phyloP scores from a whole-genome alignment of 352 stramenopile genomes.

The Pythium brassicae region DNA sequence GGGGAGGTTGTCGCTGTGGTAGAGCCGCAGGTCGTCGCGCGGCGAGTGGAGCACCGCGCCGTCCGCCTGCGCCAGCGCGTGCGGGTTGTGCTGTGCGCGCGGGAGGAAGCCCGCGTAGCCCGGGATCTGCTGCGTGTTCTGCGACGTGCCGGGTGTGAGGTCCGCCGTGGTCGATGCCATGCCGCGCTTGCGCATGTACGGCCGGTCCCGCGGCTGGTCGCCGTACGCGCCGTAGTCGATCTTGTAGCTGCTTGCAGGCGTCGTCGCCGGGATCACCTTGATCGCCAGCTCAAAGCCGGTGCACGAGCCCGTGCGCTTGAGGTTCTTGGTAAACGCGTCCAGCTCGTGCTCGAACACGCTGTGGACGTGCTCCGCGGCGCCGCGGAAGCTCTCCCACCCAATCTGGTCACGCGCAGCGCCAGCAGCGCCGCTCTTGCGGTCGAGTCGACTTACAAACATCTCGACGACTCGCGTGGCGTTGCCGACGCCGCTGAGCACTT shows the following conservation, averaged over 20 bases:
- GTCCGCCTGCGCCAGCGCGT: constrained; percentile 53
- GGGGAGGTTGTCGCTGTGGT: constrained; percentile 77
- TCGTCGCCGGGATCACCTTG: constrained; percentile 54
- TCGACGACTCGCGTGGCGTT: constrained; percentile 23
- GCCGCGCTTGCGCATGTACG: constrained; percentile 68
- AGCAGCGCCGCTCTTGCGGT: constrained; percentile 23
- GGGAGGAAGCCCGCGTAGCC: constrained; percentile 77
- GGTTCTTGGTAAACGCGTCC: constrained; percentile 11
- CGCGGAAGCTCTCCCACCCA: constrained; percentile 43
- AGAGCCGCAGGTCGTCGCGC: constrained; percentile 55
- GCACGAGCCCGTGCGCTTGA: constrained; percentile 16
- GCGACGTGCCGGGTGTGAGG: constrained; percentile 58
- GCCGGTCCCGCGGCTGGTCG: constrained; percentile 45
- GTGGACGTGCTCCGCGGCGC: constrained; percentile 35
- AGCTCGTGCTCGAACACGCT: constrained; percentile 37
- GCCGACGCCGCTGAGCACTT: constrained; percentile 27
- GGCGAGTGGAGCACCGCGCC: constrained; percentile 30
- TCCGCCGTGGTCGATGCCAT: constrained; percentile 81
- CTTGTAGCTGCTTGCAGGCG: constrained; percentile 63
- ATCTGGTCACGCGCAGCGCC: constrained; percentile 34
- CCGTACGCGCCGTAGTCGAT: constrained; percentile 73
- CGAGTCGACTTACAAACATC: constrained; percentile 42
- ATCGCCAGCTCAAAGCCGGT: constrained; percentile 9
- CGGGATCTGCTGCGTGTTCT: constrained; percentile 78
- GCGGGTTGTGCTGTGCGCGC: constrained; percentile 44